phyloP scores from a whole-genome alignment of 2,329 filamentous ascomycete species.

The Penicillium janthinellum region DNA sequence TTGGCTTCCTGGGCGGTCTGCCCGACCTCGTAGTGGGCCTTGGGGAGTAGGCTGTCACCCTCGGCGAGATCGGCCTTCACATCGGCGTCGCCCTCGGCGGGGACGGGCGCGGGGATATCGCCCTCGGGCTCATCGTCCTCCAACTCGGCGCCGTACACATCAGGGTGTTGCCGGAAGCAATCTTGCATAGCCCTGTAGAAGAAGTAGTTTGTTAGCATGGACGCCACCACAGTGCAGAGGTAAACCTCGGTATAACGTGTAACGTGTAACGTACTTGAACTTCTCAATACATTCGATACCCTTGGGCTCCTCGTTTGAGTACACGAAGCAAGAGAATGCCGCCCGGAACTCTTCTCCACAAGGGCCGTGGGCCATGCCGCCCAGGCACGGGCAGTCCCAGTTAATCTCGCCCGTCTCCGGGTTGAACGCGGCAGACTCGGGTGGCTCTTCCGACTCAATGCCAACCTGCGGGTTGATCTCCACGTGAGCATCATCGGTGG shows the following conservation, averaged over 20 bases:
- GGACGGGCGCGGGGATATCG: slow-evolving; percentile 34
- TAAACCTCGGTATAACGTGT: not conserved
- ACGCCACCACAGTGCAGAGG: not conserved
- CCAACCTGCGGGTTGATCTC: slow-evolving; percentile 4
- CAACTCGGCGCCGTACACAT: slow-evolving; percentile 87
- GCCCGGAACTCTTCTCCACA: slow-evolving; percentile 94
- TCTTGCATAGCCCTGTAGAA: slow-evolving; percentile 83
- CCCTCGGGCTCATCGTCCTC: slow-evolving; percentile 61
- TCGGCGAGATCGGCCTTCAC: slow-evolving; percentile 38
- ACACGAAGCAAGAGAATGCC: slow-evolving; percentile 99
- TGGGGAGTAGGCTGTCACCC: slow-evolving; percentile 51
- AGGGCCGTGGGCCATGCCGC: slow-evolving; percentile 94
- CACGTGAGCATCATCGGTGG: not conserved
- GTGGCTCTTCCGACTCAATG: slow-evolving; percentile 69
- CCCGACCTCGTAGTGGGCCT: slow-evolving; percentile 51
- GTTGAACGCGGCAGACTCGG: slow-evolving; percentile 90
- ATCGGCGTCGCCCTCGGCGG: slow-evolving; percentile 30
- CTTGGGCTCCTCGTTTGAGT: slow-evolving; percentile 90
- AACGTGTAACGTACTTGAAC: slow-evolving; percentile 73
- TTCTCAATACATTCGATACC: slow-evolving; percentile 97
- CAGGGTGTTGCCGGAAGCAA: slow-evolving; percentile 90
- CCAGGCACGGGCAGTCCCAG: slow-evolving; percentile 97
- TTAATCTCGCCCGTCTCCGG: slow-evolving; percentile 99
- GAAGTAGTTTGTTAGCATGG: slow-evolving; percentile 30
- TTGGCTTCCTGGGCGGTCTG: slow-evolving; percentile 27